Percentiles rank a stretch among this genome's conserved stretches.
These are phyloP conservation scores for Melampsora americana DNA, from an alignment of 1,284 basidiomycete species.

Conservation along the genomic window DNA sequence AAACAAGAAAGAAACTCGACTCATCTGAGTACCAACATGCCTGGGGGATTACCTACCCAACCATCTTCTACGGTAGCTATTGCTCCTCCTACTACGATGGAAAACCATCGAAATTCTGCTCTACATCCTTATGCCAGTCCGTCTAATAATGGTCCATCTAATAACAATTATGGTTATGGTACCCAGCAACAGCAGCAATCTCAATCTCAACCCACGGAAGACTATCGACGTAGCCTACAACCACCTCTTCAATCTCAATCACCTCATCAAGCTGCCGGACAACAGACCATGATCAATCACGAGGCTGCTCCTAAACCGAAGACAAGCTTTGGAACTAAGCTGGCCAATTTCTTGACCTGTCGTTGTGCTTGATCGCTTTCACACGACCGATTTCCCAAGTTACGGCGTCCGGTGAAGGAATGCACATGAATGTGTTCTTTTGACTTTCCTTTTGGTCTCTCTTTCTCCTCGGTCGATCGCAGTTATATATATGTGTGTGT, in stretches of 20 bases:
- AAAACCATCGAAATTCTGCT: no score
- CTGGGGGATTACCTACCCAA: slow-evolving; percentile 10
- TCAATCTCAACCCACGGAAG: background rate
- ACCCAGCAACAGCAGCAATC: slow-evolving; percentile 22
- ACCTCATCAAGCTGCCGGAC: no score
- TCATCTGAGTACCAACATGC: slow-evolving; percentile 24
- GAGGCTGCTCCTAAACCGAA: slow-evolving; percentile 10
- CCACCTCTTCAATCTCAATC: no score
- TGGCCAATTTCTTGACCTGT: slow-evolving; percentile 39
- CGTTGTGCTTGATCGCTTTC: slow-evolving; percentile 14
- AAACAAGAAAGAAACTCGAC: slow-evolving; percentile 34
- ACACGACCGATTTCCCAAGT: background rate
- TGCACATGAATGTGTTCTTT: background rate
- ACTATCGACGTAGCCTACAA: no score
- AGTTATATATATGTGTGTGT: slow-evolving; percentile 7
- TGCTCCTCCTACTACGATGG: no score
- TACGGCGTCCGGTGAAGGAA: background rate
- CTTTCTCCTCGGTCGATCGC: slow-evolving; percentile 5
- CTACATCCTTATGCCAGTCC: no score
- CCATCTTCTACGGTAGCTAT: no score
- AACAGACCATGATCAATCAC: no score
- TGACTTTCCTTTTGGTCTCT: background rate
- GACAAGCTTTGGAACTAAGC: slow-evolving; percentile 20
- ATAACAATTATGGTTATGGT: background rate
- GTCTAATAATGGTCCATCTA: background rate